Evolutionary conservation across 805 yeast species (phyloP), one percentile per base, ranked within the genome.

Genomic region (Naumovozyma dairenensis): DNA sequence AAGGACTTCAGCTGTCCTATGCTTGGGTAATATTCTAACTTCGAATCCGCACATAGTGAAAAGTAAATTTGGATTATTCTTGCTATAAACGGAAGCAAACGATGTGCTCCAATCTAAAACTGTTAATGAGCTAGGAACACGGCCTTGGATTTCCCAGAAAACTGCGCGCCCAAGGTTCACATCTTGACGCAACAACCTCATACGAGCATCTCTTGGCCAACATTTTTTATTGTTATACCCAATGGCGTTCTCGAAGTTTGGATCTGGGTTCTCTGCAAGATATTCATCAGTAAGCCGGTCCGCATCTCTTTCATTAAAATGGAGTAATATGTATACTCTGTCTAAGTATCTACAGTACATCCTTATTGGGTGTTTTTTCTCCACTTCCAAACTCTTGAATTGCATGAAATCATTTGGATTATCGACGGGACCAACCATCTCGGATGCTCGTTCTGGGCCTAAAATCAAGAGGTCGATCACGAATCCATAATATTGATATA

Each of bases 31-130:
- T 20, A 92, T 79, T 35, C 98, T 65, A 1, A 92, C 80, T 51
- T 92, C 98, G 62, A 92, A 92, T 0, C 98, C 99, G 58, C 92
- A 80, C 87, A 92, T 82, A 1, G 92, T 71, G 48, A 89, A 85
- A 21, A 89, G 60, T 38, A 92, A 53, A 45, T 89, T 93, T 6
- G 96, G 89, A 50, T 92, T 92, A 39, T 87, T 94, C 36, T 71
- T 72, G 13, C 95, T 82, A 56, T 89, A 92, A 2, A 92, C 94
- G 0, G 96, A 84, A 0, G 86, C 87, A 45, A 77, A 68, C 0
- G 94, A 67, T 34, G 77, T 79, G 22, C 73, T 79, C 96, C 96
- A 89, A 30, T 70, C 71, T 12, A 89, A 62, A 1, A 74, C 61
- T 0, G 87, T 77, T 9, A 92, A 49, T 0, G 94, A 76, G 4